Base-by-base conservation (phyloP, 108 stramenopile genomes). In the Nitzschia sp. region DNA sequence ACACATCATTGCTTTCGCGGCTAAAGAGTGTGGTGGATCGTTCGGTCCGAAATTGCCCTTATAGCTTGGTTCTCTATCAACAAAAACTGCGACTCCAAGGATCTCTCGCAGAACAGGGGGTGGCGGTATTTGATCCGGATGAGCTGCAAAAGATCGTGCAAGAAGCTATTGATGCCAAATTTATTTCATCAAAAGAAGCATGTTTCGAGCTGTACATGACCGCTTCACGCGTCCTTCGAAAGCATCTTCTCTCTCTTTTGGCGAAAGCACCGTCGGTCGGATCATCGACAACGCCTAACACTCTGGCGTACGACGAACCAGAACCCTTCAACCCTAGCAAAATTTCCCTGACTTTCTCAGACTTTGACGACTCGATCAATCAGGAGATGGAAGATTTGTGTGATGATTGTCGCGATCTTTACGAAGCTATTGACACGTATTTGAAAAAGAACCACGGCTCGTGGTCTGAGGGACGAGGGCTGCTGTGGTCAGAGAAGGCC, bases 21-120 rank as follows among this genome's bases (percentile, higher is more conserved):
- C 58, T 86, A 32, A 61, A 69, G 44, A 64, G 70, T 46, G 87
- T 82, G 22, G 68, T 85, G n/a, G 79, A 88, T 53, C 89, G 93
- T 17, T 77, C 91, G 28, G 55, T 83, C 2, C 77, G 86, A 41
- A 95, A 95, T 74, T 95, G 93, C 74, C 93, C 93, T 1, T 92
- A 90, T 61, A 87, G 85, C 57, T 44, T 72, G 23, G 52, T 26
- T 0, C 61, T 92, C 47, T 81, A 80, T 62, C 76, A 70, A 36
- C 29, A 46, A 36, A 75, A 88, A 41, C 53, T 92, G 46, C 52
- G 69, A 38, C 66, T 78, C 26, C 63, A 78, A 3, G 38, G 50
- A 11, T 3, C 34, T 1, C 44, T 86, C 72, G 68, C 73, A 55
- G 45, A 70, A 36, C 41, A 66, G 41, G 54, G 68, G 26, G n/a